A percentile compares a stretch with the other conserved stretches of the same genome.
phyloP scores from a whole-genome alignment of 345 rosid genomes.

The Linum tenue region DNA sequence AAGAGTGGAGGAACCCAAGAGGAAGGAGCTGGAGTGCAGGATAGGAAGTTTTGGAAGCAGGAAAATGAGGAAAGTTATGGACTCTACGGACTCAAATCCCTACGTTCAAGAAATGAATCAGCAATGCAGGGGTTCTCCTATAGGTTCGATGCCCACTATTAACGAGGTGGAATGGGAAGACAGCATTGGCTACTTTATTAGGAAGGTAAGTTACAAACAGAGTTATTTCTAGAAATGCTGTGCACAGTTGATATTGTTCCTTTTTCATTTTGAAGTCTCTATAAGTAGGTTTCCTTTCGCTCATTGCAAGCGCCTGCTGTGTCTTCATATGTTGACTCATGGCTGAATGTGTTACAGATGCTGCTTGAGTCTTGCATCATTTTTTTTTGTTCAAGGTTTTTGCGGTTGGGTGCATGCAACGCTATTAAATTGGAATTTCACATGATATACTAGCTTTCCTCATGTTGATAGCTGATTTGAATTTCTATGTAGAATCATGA shows the following conservation, averaged over 20 bases:
- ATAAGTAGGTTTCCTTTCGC: too few relatives aligned
- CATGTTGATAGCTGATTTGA: neutral
- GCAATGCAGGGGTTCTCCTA: slow-evolving; percentile 12
- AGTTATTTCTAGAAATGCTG: too few relatives aligned
- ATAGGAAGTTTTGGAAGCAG: slow-evolving; percentile 71
- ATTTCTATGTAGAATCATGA: neutral
- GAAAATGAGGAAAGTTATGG: slow-evolving; percentile 47
- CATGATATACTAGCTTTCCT: neutral
- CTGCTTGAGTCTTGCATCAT: neutral
- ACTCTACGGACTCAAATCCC: slow-evolving; percentile 49
- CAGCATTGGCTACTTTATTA: slow-evolving; percentile 65
- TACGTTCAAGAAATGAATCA: slow-evolving; percentile 32
- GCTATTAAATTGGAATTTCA: neutral
- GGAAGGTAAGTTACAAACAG: slow-evolving; percentile 41
- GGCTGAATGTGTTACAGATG: neutral
- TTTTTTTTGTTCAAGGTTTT: neutral
- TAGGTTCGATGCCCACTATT: slow-evolving; percentile 3
- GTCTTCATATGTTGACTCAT: too few relatives aligned
- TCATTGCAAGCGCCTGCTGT: neutral
- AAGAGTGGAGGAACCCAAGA: slow-evolving; percentile 46
- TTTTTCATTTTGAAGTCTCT: too few relatives aligned
- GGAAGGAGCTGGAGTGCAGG: slow-evolving; percentile 44
- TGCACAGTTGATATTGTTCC: neutral
- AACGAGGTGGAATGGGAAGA: slow-evolving; percentile 54
- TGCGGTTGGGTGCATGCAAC: neutral